Conservation (phyloP, 1,284 basidiomycete genomes). For the Marasmius sp. region DNA sequence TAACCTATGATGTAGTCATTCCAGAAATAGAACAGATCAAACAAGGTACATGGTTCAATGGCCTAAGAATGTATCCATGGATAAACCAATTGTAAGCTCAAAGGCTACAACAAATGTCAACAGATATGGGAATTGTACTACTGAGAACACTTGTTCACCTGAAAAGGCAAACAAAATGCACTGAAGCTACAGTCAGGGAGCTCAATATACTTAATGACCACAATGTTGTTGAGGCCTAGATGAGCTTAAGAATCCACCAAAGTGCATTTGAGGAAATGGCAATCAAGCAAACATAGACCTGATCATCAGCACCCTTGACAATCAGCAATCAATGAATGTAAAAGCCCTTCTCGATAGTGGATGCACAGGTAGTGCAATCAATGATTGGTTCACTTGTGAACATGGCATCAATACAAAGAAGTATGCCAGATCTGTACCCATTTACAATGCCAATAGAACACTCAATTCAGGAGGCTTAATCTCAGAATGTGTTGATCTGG, state of each 20-base stretch:
- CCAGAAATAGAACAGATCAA: background rate
- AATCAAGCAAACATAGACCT: background rate
- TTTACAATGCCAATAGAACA: constrained; percentile 6
- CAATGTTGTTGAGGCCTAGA: background rate
- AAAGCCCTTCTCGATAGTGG: background rate
- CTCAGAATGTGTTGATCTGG: background rate
- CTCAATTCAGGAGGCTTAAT: background rate
- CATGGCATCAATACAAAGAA: constrained; percentile 1
- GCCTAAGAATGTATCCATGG: background rate
- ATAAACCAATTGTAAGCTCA: background rate
- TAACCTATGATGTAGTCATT: background rate
- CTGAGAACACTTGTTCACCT: background rate
- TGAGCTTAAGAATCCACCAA: background rate
- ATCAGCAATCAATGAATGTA: background rate
- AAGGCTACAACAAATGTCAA: background rate
- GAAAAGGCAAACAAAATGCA: background rate
- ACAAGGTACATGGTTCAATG: background rate
- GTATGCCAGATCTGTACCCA: background rate
- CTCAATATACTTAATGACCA: background rate
- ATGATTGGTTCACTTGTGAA: background rate
- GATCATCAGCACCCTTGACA: background rate
- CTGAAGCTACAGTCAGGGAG: background rate
- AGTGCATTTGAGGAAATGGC: background rate
- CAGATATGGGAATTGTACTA: background rate
- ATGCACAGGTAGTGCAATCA: background rate